Base-by-base conservation (phyloP, 768 basidiomycete genomes). In the Sporobolomyces roseus region DNA sequence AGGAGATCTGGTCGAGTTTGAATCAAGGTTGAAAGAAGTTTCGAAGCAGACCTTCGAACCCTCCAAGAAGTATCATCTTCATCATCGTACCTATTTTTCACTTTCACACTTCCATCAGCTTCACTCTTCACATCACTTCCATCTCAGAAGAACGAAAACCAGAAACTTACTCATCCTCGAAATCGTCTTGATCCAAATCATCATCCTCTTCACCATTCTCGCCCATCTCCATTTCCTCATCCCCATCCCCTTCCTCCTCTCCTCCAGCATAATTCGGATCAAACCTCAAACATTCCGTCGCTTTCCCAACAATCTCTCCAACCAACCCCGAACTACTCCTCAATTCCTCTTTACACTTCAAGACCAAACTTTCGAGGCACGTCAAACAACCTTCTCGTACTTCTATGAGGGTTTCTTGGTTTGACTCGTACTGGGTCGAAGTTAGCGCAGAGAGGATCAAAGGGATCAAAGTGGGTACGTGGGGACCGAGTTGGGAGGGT, bases 61-160 rank as follows among this genome's bases (percentile, higher is more conserved):
- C 97, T 97, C 84, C 96, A 98, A 0, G 94, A 97, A 16, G 89
- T 90, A 76, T 99, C 96, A 78, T 98, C 96, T 65, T 99, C 96
- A 74, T 99, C 96, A 9, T 91, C 92, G 78, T 96, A 97, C 71
- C 91, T 93, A 72, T 9, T 41, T 41, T 9, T 9, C 10, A 17
- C 19, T 8, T n/a, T 32, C 12, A 23, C 12, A 14, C 45, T 13
- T 46, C 12, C 12, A 23, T 14, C 13, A 14, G 12, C 45, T 25
- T 50, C 45, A 23, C 7, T 46, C 45, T 6, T 46, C 17, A 16
- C 25, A 25, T 9, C 7, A 50, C n/a, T 50, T 48, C n/a, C 46
- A 16, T 2, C 6, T 4, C 8, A 14, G 21, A 25, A 17, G 60
- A 33, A 53, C 5, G 4, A 50, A 50, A 6, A 51, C 25, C 2